Evolutionary conservation across 768 basidiomycete species (phyloP).

Genomic region (Amanita polypyramis): DNA sequence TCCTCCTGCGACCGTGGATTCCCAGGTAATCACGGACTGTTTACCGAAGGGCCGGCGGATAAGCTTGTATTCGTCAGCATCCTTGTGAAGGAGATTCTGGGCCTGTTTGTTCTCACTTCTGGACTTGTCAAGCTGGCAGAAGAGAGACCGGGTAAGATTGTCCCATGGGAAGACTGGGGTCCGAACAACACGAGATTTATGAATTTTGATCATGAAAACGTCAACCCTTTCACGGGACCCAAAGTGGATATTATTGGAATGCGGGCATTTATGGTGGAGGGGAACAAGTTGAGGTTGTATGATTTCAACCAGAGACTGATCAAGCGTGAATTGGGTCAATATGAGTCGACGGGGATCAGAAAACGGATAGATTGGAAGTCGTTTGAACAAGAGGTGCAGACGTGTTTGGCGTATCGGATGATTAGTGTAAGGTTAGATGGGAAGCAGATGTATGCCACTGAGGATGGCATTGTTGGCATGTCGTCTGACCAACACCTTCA

Average conservation of each 20-base stretch:
- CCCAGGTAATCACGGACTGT: not conserved
- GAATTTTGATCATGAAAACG: not conserved
- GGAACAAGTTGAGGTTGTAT: not conserved
- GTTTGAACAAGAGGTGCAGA: not conserved
- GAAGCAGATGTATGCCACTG: not conserved
- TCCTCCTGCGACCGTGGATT: not conserved
- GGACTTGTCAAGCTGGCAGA: not conserved
- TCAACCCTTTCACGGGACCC: not conserved
- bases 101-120: not conserved
- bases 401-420: not conserved
- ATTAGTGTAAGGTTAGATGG: not conserved
- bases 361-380: not conserved
- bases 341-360: too few relatives aligned
- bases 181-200: slow-evolving; percentile 31
- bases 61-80: not conserved
- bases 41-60: not conserved
- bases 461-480: not conserved
- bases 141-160: not conserved
- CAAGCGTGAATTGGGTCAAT: not conserved
- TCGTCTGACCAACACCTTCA: not conserved
- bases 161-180: slow-evolving; percentile 42
- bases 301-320: slow-evolving; percentile 4
- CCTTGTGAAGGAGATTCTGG: not conserved
- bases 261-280: slow-evolving; percentile 23
- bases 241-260: slow-evolving; percentile 33